Conservation (phyloP, 2,329 filamentous ascomycete genomes). For the Stylonectria norvegica region DNA sequence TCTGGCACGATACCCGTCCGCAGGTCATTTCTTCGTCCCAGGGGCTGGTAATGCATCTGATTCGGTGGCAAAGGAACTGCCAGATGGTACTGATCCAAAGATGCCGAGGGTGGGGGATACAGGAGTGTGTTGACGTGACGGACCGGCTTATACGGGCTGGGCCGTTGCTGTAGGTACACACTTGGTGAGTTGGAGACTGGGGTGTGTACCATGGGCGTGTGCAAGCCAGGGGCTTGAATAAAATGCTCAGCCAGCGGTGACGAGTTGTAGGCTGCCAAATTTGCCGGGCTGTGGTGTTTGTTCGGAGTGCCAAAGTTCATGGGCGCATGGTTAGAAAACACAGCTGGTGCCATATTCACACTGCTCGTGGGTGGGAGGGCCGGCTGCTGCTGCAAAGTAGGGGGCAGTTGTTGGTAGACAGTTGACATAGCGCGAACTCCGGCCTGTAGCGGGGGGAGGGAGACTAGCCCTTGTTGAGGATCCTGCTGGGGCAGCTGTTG, state of each 20-base stretch:
- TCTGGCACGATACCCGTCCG: conserved; percentile 70
- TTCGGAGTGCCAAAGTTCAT: conserved; percentile 48
- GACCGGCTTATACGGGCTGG: conserved; percentile 89
- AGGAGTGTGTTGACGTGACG: conserved; percentile 87
- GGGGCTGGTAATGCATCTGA: conserved; percentile 79
- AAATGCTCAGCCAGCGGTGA: conserved; percentile 67
- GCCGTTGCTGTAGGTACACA: conserved; percentile 79
- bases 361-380: conserved; percentile 23
- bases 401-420: conserved; percentile 61
- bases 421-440: conserved; percentile 71
- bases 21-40: conserved; percentile 66
- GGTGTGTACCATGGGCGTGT: conserved; percentile 56
- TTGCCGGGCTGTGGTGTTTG: conserved; percentile 52
- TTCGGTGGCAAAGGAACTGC: conserved; percentile 55
- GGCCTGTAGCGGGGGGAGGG: conserved; percentile 60
- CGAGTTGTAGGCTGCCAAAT: conserved; percentile 50
- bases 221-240: conserved; percentile 47
- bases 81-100: conserved; percentile 71
- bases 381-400: conserved; percentile 38
- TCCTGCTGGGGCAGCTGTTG: conserved; percentile 32
- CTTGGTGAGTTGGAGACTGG: conserved; percentile 80
- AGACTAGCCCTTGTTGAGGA: conserved; percentile 41
- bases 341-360: conserved; percentile 18
- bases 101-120: conserved; percentile 77
- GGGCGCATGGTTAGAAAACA: conserved; percentile 29